Conservation (phyloP, 257 asterid species). For the Cinchona pubescens region DNA sequence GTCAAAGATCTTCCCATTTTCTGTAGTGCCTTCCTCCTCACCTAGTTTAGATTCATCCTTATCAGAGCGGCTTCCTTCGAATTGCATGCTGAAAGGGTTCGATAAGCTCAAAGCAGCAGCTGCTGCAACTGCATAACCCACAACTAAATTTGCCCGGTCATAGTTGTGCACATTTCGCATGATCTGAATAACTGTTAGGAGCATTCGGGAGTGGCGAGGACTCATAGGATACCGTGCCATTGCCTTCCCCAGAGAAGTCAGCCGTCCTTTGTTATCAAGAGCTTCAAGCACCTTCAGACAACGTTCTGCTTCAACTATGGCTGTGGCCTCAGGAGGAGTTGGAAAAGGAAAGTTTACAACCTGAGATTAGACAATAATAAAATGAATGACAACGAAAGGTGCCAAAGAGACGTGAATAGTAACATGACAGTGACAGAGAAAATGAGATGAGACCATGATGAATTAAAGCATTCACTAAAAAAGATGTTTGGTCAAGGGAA, state of each 20-base stretch:
- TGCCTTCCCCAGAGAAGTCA: slow-evolving; percentile 83
- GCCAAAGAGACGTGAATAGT: not conserved
- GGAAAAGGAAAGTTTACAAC: slow-evolving; percentile 93
- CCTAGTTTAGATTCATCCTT: slow-evolving; percentile 26
- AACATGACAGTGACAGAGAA: not conserved
- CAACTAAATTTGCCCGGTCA: slow-evolving; percentile 55
- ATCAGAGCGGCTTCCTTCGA: slow-evolving; percentile 40
- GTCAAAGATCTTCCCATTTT: slow-evolving; percentile 27
- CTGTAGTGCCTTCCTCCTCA: slow-evolving; percentile 29
- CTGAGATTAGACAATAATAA: slow-evolving; percentile 36
- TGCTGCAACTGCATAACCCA: slow-evolving; percentile 81
- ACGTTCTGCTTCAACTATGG: slow-evolving; percentile 77
- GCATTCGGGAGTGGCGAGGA: slow-evolving; percentile 98
- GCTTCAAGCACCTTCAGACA: slow-evolving; percentile 90
- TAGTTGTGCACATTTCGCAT: slow-evolving; percentile 42
- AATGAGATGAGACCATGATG: slow-evolving; percentile 6
- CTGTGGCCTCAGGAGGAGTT: slow-evolving; percentile 72
- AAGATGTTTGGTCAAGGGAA: too few relatives aligned
- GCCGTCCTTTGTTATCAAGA: slow-evolving; percentile 64
- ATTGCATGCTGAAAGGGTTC: slow-evolving; percentile 55
- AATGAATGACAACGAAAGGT: not conserved
- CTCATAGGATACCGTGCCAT: slow-evolving; percentile 96
- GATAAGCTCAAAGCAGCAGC: slow-evolving; percentile 89
- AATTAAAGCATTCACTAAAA: not conserved
- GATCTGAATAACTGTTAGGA: slow-evolving; percentile 80